Percentiles rank a stretch among this genome's conserved stretches.
phyloP scores from a whole-genome alignment of 2,329 filamentous ascomycete genomes.

The Stemphylium lycopersici region DNA sequence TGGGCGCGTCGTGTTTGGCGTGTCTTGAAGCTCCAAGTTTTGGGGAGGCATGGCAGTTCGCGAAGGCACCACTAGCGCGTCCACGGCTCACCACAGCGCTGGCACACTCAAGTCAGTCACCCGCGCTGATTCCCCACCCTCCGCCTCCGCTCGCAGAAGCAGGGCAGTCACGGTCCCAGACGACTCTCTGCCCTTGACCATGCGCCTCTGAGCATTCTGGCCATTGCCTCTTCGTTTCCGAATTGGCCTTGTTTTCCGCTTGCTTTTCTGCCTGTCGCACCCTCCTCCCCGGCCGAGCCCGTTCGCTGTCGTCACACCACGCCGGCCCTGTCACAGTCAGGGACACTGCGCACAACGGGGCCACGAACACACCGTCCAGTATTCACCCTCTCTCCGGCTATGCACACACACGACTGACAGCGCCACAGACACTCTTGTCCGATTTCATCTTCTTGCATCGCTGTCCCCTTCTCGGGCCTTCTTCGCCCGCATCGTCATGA shows the following conservation, averaged over 20 bases:
- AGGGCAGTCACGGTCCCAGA: conserved; percentile 2
- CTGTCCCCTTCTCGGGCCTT: conserved; percentile 2
- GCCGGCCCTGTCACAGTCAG: conserved; percentile 5
- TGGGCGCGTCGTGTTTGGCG: conserved; percentile 20
- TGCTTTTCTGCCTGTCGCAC: conserved; percentile 5
- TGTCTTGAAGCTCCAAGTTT: conserved; percentile 24
- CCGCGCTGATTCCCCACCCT: conserved; percentile 19
- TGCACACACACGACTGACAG: conserved; percentile 6
- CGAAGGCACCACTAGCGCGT: conserved; percentile 22
- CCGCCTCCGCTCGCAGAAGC: conserved; percentile 17
- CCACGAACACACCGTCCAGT: conserved; percentile 5
- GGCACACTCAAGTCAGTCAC: conserved; percentile 11
- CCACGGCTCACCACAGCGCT: conserved; percentile 6
- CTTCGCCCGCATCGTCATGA: background rate
- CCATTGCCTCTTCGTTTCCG: background rate
- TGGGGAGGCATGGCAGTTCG: conserved; percentile 16
- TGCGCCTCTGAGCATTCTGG: background rate
- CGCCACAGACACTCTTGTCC: background rate
- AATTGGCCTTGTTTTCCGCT: background rate
- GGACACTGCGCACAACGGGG: conserved; percentile 2
- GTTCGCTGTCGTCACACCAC: conserved; percentile 13
- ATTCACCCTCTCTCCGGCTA: background rate
- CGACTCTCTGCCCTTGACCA: background rate
- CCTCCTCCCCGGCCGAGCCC: conserved; percentile 4
- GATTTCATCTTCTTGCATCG: background rate